Percentiles rank a stretch among this genome's conserved stretches.
Conservation (phyloP, 306 rosid genomes). For the Dryas octopetala region DNA sequence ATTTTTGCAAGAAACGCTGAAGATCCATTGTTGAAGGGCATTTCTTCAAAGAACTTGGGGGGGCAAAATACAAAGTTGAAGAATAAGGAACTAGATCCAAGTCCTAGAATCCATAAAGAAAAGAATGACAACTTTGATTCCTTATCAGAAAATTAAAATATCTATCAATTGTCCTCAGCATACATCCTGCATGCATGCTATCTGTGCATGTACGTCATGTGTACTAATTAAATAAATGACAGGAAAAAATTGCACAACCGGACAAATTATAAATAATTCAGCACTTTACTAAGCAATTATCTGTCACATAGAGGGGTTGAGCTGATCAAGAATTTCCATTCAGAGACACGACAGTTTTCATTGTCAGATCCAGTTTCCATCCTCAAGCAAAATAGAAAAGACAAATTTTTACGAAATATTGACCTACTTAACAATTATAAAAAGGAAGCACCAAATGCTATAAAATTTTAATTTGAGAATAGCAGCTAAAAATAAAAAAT, state of each 20-base stretch:
- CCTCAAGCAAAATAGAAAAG: neutral
- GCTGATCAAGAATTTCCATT: neutral
- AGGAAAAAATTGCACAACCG: neutral
- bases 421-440: neutral
- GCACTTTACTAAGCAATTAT: neutral
- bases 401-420: neutral
- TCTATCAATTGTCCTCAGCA: neutral
- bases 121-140: neutral
- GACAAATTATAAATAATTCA: neutral
- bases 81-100: neutral
- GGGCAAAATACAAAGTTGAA: neutral
- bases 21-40: no score
- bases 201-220: neutral
- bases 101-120: neutral
- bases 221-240: neutral
- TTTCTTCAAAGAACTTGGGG: no score
- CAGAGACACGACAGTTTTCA: neutral
- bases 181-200: neutral
- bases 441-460: neutral
- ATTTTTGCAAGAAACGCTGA: neutral
- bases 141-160: neutral
- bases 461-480: neutral
- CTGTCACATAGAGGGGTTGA: neutral
- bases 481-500: neutral
- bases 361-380: constrained; percentile 3